Conservation (phyloP, 2,329 filamentous ascomycete species). For the Aspergillus pseudotamarii region DNA sequence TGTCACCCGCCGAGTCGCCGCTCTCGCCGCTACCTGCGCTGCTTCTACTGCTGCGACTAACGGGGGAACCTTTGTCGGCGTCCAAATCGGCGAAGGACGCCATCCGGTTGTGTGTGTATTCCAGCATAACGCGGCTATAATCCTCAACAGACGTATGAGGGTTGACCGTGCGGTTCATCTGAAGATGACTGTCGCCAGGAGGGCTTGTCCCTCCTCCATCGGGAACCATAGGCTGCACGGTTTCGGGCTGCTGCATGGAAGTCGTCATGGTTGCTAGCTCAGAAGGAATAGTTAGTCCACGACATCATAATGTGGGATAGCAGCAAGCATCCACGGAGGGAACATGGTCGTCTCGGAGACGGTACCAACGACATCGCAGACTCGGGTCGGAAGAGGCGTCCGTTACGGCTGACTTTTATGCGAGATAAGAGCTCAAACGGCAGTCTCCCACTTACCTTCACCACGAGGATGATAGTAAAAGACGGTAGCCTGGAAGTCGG, state of each 20-base stretch:
- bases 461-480: neutral
- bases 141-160: constrained; percentile 37
- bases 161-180: constrained; percentile 24
- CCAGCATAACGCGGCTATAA: constrained; percentile 43
- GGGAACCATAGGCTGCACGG: constrained; percentile 22
- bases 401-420: neutral
- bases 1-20: constrained; percentile 22
- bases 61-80: constrained; percentile 17
- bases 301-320: neutral
- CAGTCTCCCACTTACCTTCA: neutral
- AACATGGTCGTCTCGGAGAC: neutral
- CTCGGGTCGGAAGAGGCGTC: neutral
- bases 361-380: neutral
- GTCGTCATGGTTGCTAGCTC: constrained; percentile 15
- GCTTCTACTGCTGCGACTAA: constrained; percentile 34
- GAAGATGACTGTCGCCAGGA: constrained; percentile 18
- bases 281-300: constrained; percentile 1
- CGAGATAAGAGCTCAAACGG: neutral
- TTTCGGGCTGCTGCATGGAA: constrained; percentile 20
- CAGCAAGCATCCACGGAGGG: neutral
- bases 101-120: constrained; percentile 43
- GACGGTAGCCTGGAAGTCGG: neutral
- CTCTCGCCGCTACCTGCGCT: constrained; percentile 33
- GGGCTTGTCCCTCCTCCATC: constrained; percentile 22
- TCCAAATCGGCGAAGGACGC: constrained; percentile 34